A percentile compares a stretch with the other conserved stretches of the same genome.
These are phyloP conservation scores for Leccinum subgranulosum DNA, from an alignment of 768 basidiomycete genomes.

Conservation along the genomic window DNA sequence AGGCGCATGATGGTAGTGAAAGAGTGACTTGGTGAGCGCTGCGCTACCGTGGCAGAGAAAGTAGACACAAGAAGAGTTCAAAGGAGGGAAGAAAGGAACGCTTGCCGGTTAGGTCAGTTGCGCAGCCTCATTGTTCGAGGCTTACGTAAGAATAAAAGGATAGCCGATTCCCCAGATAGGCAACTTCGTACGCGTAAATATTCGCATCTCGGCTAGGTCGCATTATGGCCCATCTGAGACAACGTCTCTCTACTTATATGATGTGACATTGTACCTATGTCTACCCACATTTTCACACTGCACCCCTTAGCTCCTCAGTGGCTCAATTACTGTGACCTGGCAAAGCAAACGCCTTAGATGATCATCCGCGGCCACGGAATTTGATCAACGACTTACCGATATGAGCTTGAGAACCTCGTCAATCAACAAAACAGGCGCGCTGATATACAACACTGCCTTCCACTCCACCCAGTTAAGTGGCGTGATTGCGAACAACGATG, in stretches of 20 bases:
- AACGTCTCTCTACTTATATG: neutral
- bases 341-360: neutral
- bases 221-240: neutral
- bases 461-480: conserved; percentile 95
- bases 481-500: conserved; percentile 84
- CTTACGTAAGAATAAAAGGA: neutral
- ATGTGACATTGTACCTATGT: neutral
- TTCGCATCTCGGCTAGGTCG: neutral
- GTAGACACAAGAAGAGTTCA: conserved; percentile 5
- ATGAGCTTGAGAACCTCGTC: conserved; percentile 90
- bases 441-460: conserved; percentile 87
- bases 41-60: neutral
- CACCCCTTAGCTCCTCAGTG: conserved; percentile 45
- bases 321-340: conserved; percentile 57
- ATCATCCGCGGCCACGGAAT: neutral
- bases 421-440: conserved; percentile 82
- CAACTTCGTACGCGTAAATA: neutral
- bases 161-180: neutral
- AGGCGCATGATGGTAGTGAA: conserved; percentile 23
- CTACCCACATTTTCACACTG: neutral
- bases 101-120: neutral
- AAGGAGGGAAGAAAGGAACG: neutral
- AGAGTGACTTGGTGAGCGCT: conserved; percentile 20
- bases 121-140: neutral
- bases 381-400: conserved; percentile 46